Percentiles rank a stretch among this genome's conserved stretches.
Evolutionary conservation across 495 filamentous ascomycete genomes (phyloP).

Genomic region (Tuber borchii): DNA sequence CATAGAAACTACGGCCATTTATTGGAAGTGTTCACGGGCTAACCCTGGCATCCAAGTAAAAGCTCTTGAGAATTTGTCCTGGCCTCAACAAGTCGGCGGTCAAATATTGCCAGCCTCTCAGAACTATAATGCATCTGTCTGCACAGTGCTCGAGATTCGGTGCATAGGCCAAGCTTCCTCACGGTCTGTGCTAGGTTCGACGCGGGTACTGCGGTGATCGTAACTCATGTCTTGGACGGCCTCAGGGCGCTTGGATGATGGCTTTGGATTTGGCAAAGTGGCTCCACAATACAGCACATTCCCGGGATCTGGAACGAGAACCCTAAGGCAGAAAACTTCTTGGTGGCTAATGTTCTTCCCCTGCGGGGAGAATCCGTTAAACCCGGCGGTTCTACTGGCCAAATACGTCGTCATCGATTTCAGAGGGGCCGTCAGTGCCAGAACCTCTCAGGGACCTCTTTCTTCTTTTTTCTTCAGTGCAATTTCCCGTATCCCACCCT

Average conservation of each 20-base stretch:
- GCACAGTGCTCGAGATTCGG: not conserved
- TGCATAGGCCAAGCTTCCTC: not conserved
- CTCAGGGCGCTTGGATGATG: not conserved
- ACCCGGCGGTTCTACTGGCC: not conserved
- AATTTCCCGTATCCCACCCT: not conserved
- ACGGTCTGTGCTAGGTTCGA: not conserved
- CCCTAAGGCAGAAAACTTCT: not conserved
- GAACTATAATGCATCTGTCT: not conserved
- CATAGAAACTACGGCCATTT: too few relatives aligned
- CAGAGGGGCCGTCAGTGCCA: not conserved
- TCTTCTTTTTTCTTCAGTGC: not conserved
- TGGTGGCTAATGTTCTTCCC: not conserved
- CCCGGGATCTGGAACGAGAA: not conserved
- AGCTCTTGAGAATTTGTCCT: not conserved
- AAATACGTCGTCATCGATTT: not conserved
- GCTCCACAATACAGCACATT: not conserved
- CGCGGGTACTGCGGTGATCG: not conserved
- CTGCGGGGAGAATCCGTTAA: not conserved
- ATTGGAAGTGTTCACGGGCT: too few relatives aligned
- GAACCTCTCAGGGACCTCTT: not conserved
- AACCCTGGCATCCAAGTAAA: too few relatives aligned
- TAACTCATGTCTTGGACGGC: not conserved
- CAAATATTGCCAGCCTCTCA: not conserved
- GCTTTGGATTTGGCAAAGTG: not conserved
- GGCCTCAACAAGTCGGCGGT: not conserved